Evolutionary conservation across 2,329 filamentous ascomycete genomes (phyloP).

Genomic region (Fusarium sp.): DNA sequence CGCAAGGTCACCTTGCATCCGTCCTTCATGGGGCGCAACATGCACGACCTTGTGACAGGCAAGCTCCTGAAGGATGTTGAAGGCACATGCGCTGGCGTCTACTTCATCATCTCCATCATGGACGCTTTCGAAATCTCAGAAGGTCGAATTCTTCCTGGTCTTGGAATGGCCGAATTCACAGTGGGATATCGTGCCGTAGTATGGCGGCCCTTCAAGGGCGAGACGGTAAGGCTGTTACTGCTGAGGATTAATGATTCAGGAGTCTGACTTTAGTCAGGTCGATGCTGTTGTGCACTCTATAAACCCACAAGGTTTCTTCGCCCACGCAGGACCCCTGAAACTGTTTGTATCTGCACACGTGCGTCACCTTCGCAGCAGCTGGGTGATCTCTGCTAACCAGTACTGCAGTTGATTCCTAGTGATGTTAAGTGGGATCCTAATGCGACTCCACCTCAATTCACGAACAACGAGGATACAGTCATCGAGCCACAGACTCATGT

Average conservation of each 20-base stretch:
- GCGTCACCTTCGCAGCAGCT: conserved; percentile 54
- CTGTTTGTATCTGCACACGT: conserved; percentile 88
- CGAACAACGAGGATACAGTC: conserved; percentile 91
- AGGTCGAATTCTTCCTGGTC: conserved; percentile 90
- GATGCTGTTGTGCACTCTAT: conserved; percentile 94
- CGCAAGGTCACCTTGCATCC: conserved; percentile 95
- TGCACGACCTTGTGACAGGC: conserved; percentile 89
- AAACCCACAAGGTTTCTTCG: conserved; percentile 92
- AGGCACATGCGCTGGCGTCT: conserved; percentile 93
- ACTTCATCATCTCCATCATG: conserved; percentile 98
- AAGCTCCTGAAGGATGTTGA: conserved; percentile 94
- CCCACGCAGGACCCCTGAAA: conserved; percentile 80
- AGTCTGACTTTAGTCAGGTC: conserved; percentile 70
- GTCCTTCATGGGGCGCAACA: conserved; percentile 95
- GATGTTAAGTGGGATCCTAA: conserved; percentile 96
- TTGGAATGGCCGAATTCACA: conserved; percentile 92
- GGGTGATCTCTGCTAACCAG: conserved; percentile 23
- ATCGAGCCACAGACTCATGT: conserved; percentile 96
- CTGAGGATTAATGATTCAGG: conserved; percentile 30
- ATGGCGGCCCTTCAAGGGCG: conserved; percentile 97
- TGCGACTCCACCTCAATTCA: conserved; percentile 95
- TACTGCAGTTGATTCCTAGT: conserved; percentile 81
- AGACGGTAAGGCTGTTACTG: conserved; percentile 77
- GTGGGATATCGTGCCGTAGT: conserved; percentile 96
- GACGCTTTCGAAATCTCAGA: conserved; percentile 96